Evolutionary conservation across 768 basidiomycete genomes (phyloP), one percentile per base, ranked within the genome.

Genomic region (Lepiota brunneoincarnata): DNA sequence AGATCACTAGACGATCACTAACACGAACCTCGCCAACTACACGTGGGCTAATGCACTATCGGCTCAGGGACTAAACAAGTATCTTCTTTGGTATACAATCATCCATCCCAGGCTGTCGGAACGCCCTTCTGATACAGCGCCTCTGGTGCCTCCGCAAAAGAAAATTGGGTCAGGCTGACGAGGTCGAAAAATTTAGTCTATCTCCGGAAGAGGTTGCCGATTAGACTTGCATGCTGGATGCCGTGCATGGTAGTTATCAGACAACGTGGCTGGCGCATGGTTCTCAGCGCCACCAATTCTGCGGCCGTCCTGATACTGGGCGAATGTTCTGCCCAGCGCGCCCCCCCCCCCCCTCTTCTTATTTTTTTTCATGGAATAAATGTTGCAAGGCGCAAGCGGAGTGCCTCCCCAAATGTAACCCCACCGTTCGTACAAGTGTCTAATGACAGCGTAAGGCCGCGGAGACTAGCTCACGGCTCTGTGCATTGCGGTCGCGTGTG

Each of bases 221-320:
- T 37, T 14, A 20, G 23, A 39, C 20, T 41, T 46, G 44, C 23
- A 11, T n/a, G 18, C 37, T 45, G 36, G 18, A 12, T 46, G 37
- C 34, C 53, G 31, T 47, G 37, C 46, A n/a, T 34, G 40, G 40
- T 41, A 18, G n/a, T 20, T 24, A 17, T 24, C 18, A 31, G 37
- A 21, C 53, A 54, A 54, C 53, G 53, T 48, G 53, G 53, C 39
- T 28, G 21, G 48, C 14, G 53, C 53, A 54, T 54, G 53, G 53
- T 34, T 36, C 17, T 4, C 5, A 17, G 34, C 10, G 46, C 45
- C 7, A 41, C 20, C 14, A 47, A 23, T 39, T 45, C 34, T 43
- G 36, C 26, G 50, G 24, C 31, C 7, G 31, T 20, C 15, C 42
- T 53, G 20, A 36, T 26, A 46, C 18, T n/a, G n/a, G n/a, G n/a